Base-by-base conservation (phyloP, 768 basidiomycete species). In the Serendipita indica region DNA sequence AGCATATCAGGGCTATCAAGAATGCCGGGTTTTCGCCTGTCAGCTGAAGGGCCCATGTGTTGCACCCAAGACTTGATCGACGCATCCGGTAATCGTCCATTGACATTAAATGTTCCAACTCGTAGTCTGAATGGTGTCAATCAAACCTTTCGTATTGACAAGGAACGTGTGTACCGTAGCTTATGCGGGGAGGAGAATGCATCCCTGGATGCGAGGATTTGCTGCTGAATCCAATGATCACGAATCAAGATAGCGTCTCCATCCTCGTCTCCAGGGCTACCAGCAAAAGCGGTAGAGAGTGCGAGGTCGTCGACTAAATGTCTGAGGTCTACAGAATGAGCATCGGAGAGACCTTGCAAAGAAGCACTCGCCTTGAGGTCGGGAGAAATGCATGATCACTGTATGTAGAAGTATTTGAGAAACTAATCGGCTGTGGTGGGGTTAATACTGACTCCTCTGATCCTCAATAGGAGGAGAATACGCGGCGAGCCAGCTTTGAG, bases 81-180 rank as follows among this genome's bases (percentile, higher is more conserved):
- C 79, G 77, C 6, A 90, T 82, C 80, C 0, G 89, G 85, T 34
- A 77, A 63, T 64, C 81, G 82, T 1, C 86, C 87, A 63, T 89
- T 88, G 45, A 90, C 87, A 63, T 91, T 91, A 72, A 90, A 91
- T 0, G 85, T 86, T 20, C 88, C 86, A 16, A 84, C 60, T 3
- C 85, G 81, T 52, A 89, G 65, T 32, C 84, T 86, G 61, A 12
- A 32, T 22, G 18, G 27, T 5, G 33, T 37, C 18, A 6, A 33
- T 27, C 10, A 5, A 3, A 33, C 7, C 20, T 33, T 59, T 12
- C n/a, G 4, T 14, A 33, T 60, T n/a, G n/a, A n/a, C 13, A 28
- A 12, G 13, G 33, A 49, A 14, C 57, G 32, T 18, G 58, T 61
- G 12, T 33, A 67, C 68, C 59, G 62, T 4, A 64, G 33, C 2